Conservation (phyloP, 371 early-diverging fungal species). For the Mortierella sp. region DNA sequence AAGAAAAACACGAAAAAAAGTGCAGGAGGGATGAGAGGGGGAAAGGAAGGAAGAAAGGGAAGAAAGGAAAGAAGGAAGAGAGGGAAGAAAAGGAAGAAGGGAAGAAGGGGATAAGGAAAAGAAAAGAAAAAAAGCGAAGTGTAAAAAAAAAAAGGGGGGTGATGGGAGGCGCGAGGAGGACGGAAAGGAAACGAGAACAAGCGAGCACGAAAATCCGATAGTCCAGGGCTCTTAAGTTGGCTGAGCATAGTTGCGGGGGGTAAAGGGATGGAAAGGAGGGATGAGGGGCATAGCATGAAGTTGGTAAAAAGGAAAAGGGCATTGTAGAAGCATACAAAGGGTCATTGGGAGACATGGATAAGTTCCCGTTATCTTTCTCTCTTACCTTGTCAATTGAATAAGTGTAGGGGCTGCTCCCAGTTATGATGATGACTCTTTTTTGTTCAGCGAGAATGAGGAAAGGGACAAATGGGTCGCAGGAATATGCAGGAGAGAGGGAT, state of each 20-base stretch:
- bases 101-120: background rate
- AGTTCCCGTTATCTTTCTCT: background rate
- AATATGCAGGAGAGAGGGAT: slow-evolving; percentile 10
- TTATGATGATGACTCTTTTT: background rate
- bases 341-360: background rate
- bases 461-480: background rate
- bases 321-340: background rate
- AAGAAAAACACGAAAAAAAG: too few species aligned
- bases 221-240: background rate
- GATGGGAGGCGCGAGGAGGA: slow-evolving; percentile 3
- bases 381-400: background rate
- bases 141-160: background rate
- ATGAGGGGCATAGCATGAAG: background rate
- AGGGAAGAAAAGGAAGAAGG: background rate
- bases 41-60: background rate
- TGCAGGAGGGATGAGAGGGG: background rate
- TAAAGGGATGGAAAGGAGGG: background rate
- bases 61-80: background rate
- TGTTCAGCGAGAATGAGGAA: background rate
- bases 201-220: background rate
- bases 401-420: background rate
- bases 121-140: background rate
- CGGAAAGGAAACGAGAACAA: background rate
- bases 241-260: background rate
- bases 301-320: background rate